Percentiles rank a stretch among this genome's conserved stretches.
These are phyloP conservation scores for Tubosaeta sp. DNA, from an alignment of 768 basidiomycete genomes.

Conservation along the genomic window DNA sequence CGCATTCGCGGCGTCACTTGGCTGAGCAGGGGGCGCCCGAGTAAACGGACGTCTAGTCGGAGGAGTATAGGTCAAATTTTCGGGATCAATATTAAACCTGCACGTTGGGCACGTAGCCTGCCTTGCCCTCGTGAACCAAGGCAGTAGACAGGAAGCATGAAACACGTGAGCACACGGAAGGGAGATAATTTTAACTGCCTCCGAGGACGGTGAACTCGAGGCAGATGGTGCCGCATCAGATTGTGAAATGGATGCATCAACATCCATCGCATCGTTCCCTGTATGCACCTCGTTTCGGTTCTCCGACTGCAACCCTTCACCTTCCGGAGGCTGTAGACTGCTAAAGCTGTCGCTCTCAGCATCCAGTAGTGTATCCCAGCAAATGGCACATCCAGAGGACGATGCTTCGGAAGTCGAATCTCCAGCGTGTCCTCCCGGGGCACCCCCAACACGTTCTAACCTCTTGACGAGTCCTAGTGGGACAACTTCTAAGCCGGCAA, in stretches of 20 bases:
- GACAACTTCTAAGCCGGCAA: slow-evolving; percentile 63
- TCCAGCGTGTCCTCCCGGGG: slow-evolving; percentile 31
- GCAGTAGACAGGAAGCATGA: slow-evolving; percentile 71
- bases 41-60: slow-evolving; percentile 16
- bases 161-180: slow-evolving; percentile 82
- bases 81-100: slow-evolving; percentile 79
- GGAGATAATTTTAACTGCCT: slow-evolving; percentile 49
- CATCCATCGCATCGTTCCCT: slow-evolving; percentile 13
- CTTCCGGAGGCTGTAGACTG: slow-evolving; percentile 10
- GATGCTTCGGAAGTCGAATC: slow-evolving; percentile 32
- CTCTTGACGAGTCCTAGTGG: slow-evolving; percentile 62
- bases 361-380: slow-evolving; percentile 66
- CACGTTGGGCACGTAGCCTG: slow-evolving; percentile 84
- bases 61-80: slow-evolving; percentile 54
- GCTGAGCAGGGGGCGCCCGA: slow-evolving; percentile 12
- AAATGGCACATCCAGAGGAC: slow-evolving; percentile 60
- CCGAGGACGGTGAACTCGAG: slow-evolving; percentile 4
- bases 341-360: slow-evolving; percentile 36
- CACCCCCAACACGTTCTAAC: slow-evolving; percentile 48
- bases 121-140: slow-evolving; percentile 76
- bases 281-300: slow-evolving; percentile 3
- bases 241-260: slow-evolving; percentile 16
- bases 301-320: slow-evolving; percentile 2
- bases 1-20: slow-evolving; percentile 10
- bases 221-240: slow-evolving; percentile 10